phyloP scores from a whole-genome alignment of 2,329 filamentous ascomycete genomes.

The Fonsecaea pugnacius region DNA sequence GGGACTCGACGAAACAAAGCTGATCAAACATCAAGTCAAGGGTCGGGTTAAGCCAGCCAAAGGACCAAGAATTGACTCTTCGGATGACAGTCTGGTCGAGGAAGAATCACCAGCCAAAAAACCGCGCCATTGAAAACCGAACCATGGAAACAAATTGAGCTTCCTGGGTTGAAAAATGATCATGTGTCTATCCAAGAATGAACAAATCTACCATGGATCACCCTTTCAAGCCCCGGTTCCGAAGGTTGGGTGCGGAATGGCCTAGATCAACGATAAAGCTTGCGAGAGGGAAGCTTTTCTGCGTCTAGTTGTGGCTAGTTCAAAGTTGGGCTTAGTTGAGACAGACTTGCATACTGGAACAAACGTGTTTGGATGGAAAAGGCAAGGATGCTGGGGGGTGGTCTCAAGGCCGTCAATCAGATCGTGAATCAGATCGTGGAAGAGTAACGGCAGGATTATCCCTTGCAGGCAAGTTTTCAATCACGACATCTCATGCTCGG shows the following conservation, averaged over 20 bases:
- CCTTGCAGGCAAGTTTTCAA: not conserved
- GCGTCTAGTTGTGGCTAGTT: not conserved
- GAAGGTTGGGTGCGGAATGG: not conserved
- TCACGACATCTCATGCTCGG: not conserved
- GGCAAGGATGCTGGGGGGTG: not conserved
- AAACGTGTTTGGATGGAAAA: not conserved
- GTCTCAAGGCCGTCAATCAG: not conserved
- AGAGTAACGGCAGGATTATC: not conserved
- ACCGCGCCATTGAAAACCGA: constrained; percentile 24
- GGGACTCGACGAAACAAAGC: constrained; percentile 27
- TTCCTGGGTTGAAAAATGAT: not conserved
- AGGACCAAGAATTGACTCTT: constrained; percentile 3
- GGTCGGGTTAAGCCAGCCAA: constrained; percentile 30
- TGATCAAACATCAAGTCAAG: constrained; percentile 33
- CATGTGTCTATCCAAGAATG: not conserved
- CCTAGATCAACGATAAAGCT: constrained; percentile 18
- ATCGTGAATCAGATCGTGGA: too few species aligned
- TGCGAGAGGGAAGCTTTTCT: constrained; percentile 17
- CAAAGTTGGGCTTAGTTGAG: not conserved
- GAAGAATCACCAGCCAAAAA: constrained; percentile 30
- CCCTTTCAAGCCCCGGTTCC: not conserved
- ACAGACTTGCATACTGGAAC: not conserved
- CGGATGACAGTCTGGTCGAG: constrained; percentile 23
- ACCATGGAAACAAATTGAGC: not conserved
- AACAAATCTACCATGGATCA: not conserved